Percentiles rank a stretch among this genome's conserved stretches.
phyloP scores from a whole-genome alignment of 2,329 filamentous ascomycete species.

The Catunica adiposa region DNA sequence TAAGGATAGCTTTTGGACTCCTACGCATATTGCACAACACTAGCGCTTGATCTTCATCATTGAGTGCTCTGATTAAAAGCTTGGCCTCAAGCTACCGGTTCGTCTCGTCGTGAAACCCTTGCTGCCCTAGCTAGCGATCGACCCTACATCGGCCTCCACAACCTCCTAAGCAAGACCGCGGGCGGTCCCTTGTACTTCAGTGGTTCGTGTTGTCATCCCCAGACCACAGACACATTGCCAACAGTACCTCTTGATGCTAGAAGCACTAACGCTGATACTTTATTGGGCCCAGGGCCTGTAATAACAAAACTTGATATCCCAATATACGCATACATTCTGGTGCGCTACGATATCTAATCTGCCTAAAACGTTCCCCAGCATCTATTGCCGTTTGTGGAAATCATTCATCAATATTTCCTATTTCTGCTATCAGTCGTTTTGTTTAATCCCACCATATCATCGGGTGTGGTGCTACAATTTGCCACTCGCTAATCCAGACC shows the following conservation, averaged over 20 bases:
- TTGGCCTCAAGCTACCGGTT: no score
- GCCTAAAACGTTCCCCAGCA: background rate
- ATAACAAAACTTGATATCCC: background rate
- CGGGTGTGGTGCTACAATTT: background rate
- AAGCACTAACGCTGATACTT: background rate
- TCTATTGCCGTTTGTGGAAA: background rate
- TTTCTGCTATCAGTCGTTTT: background rate
- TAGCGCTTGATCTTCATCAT: no score
- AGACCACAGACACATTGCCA: background rate
- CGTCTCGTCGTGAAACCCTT: background rate
- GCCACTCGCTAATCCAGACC: background rate
- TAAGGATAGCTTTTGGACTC: no score
- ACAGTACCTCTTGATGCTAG: background rate
- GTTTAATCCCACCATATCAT: background rate
- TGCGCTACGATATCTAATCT: background rate
- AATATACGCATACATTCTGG: background rate
- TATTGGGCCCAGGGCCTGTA: background rate
- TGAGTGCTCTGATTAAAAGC: no score
- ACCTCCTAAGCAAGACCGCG: no score
- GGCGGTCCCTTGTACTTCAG: background rate
- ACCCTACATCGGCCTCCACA: background rate
- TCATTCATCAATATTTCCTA: background rate
- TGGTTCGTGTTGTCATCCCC: background rate
- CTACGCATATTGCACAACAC: no score
- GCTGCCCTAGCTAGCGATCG: background rate